Base-by-base conservation (phyloP, 805 yeast species). In the Blastobotrys terrestris region DNA sequence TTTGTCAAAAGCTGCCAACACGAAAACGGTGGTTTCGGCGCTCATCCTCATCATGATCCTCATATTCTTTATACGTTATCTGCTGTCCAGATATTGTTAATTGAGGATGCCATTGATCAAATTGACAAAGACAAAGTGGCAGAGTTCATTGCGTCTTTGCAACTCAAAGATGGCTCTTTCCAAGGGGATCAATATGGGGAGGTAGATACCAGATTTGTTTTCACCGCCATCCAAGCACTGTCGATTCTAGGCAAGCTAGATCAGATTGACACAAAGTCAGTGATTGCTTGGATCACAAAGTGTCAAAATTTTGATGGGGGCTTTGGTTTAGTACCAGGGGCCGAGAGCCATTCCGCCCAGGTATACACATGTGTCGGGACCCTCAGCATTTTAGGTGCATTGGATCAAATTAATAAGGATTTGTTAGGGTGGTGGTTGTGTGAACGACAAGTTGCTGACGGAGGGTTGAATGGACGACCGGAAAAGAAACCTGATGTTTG, bases 401-500 rank as follows among this genome's bases (percentile, higher is more conserved):
- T 92, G 20, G 81, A 85, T 59, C 56, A 64, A 2, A 63, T 80
- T 21, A 69, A 76, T 50, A 53, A 60, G 3, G 69, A 68, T 31
- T 67, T 77, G 46, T 72, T 87, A 11, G 82, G 84, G 2, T 81
- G 86, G 80, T 94, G 99, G 98, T 73, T 94, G 16, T 78, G 92
- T 61, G 98, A 94, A 64, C 73, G 99, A 54, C 99, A 94, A 67
- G 78, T 88, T 6, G 76, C 79, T 3, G 77, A 77, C 26, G 99
- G 99, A 3, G 99, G 99, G 0, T 74, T 94, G 52, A 94, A 94
- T 64, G 99, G 99, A 0, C 77, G 99, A 49, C 97, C 98, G 0
- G 96, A 94, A 54, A 94, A 94, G 66, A 71, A 89, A 16, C 96
- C 98, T 0, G 99, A 94, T 68, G 96, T 88, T n/a, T 94, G 99